Evolutionary conservation across 179 eudicot genomes (phyloP), one percentile per base, ranked within the genome.

Genomic region (Pouteria campechiana): DNA sequence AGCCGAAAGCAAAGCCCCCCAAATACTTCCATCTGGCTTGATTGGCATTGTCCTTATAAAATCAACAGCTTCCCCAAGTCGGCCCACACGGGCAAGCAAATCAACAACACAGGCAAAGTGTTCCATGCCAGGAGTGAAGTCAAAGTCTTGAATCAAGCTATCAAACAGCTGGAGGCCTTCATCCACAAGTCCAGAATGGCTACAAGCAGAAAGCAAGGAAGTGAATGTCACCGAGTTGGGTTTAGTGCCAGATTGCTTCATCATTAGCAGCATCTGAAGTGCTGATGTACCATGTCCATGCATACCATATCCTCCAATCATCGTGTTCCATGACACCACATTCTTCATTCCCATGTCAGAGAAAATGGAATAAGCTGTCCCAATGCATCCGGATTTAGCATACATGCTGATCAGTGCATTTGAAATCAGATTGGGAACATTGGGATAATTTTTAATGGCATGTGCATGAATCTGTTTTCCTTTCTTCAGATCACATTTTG

Each of bases 1-100:
- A 32, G 78, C 70, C 43, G 72, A 63, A 41, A 78, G 69, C 3
- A 78, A 37, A 27, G 78, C 57, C 4, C 85, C 81, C 81, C 85
- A 74, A 25, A 74, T 58, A 25, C 59, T 49, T 57, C 64, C 67
- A 47, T 54, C 61, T 18, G 75, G 67, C 51, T 54, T 28, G n/a
- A 65, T 21, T 9, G 69, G 51, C 69, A 73, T 73, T 51, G 22
- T 44, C 25, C 5, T 44, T 3, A 70, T 44, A 16, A 73, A 48
- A 21, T 15, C 52, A 36, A 73, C 54, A 41, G 78, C 75, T 20
- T 78, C 75, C 22, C 54, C 59, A 10, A 78, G 68, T 43, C 58
- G 51, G 40, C 78, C 75, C 18, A 70, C 64, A 29, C 81, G 75
- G 17, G 78, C 67, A 29, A 78, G 49, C 53, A 78, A 58, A 61